phyloP scores from a whole-genome alignment of 495 filamentous ascomycete species.

The Podospora anserina region DNA sequence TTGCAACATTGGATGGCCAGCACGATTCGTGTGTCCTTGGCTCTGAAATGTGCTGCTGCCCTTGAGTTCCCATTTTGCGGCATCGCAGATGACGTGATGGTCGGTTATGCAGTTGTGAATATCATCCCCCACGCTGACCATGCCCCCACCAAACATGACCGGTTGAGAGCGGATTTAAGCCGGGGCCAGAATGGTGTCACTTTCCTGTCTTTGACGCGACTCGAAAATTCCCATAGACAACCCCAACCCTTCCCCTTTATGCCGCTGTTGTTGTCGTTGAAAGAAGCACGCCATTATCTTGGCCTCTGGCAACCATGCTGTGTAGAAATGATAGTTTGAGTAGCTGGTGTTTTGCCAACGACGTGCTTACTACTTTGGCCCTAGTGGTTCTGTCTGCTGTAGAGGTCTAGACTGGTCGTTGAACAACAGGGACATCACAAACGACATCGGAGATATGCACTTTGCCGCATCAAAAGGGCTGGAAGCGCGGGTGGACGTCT shows the following conservation, averaged over 20 bases:
- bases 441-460: neutral
- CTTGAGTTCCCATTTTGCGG: neutral
- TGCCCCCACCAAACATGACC: neutral
- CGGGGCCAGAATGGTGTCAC: neutral
- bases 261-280: neutral
- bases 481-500: neutral
- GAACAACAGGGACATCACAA: neutral
- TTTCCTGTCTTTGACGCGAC: neutral
- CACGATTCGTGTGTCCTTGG: neutral
- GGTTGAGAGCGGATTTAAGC: neutral
- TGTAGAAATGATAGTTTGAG: neutral
- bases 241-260: neutral
- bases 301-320: neutral
- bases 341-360: neutral
- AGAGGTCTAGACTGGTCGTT: neutral
- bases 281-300: constrained; percentile 3
- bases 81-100: neutral
- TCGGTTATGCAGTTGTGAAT: neutral
- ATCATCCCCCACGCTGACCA: neutral
- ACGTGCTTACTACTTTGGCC: neutral
- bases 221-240: neutral
- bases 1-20: neutral
- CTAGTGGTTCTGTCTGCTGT: neutral
- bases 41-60: neutral
- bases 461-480: neutral